phyloP scores from a whole-genome alignment of 2,329 filamentous ascomycete genomes.

The Venturia aucupariae region DNA sequence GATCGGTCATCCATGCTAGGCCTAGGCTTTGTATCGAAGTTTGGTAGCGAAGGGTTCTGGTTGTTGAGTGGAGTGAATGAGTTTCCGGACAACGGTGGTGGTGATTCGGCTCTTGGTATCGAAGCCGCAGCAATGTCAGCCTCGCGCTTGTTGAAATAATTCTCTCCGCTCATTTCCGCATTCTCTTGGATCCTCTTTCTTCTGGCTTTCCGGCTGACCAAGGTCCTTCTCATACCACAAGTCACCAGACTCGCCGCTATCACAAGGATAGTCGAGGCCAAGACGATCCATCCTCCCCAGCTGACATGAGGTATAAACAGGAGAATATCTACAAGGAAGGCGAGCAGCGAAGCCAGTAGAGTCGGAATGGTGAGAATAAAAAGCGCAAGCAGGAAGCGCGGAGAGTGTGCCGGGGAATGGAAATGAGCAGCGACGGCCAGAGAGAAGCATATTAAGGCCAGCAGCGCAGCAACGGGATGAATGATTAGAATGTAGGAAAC shows the following conservation, averaged over 20 bases:
- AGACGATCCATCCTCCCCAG: conserved; percentile 90
- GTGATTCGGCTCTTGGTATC: conserved; percentile 43
- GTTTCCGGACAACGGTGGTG: conserved; percentile 41
- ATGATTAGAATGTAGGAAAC: conserved; percentile 88
- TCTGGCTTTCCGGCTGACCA: conserved; percentile 86
- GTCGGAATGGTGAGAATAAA: conserved; percentile 82
- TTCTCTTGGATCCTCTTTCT: conserved; percentile 89
- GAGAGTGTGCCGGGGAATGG: conserved; percentile 79
- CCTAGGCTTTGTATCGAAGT: conserved; percentile 54
- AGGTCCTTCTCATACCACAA: conserved; percentile 86
- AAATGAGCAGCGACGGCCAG: conserved; percentile 76
- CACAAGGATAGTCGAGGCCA: conserved; percentile 80
- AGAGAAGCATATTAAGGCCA: conserved; percentile 76
- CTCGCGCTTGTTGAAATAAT: conserved; percentile 58
- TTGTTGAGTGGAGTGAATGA: conserved; percentile 49
- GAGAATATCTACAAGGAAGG: conserved; percentile 87
- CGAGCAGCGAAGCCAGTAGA: conserved; percentile 71
- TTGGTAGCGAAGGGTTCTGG: conserved; percentile 46
- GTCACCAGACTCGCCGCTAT: conserved; percentile 74
- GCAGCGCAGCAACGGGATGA: conserved; percentile 79
- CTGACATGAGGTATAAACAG: conserved; percentile 88
- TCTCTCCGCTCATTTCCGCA: conserved; percentile 92
- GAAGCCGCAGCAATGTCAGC: conserved; percentile 31
- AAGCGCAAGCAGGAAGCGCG: conserved; percentile 73
- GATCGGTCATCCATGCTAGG: conserved; percentile 58